Percentiles rank a stretch among this genome's conserved stretches.
These are phyloP conservation scores for Lablab purpureus DNA, from an alignment of 306 rosid genomes.

Conservation along the genomic window DNA sequence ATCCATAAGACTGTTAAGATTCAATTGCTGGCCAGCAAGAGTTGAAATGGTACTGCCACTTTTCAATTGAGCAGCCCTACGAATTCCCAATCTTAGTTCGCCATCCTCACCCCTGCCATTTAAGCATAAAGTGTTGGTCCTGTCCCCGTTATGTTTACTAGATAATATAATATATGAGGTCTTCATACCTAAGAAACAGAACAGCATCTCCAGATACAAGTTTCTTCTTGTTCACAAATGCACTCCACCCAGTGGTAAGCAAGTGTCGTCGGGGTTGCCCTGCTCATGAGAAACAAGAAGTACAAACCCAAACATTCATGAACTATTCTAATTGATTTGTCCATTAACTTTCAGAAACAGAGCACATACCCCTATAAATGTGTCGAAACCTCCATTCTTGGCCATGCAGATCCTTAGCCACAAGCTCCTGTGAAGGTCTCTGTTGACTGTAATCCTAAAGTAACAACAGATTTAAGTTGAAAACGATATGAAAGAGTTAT, in stretches of 20 bases:
- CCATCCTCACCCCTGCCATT: conserved; percentile 82
- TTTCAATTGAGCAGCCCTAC: conserved; percentile 84
- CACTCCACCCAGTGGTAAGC: conserved; percentile 98
- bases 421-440: conserved; percentile 96
- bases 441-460: conserved; percentile 82
- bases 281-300: conserved; percentile 48
- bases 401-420: conserved; percentile 93
- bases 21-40: conserved; percentile 62
- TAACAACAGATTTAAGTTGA: conserved; percentile 6
- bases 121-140: background rate
- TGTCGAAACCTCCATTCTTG: conserved; percentile 93
- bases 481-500: conserved; percentile 16
- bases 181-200: conserved; percentile 77
- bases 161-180: background rate
- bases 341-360: conserved; percentile 2
- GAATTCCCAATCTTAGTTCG: conserved; percentile 82
- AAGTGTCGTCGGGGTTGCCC: conserved; percentile 96
- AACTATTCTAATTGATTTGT: background rate
- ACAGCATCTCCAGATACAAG: conserved; percentile 96
- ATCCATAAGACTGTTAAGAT: conserved; percentile 55
- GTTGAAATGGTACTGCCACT: conserved; percentile 51
- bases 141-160: background rate
- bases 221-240: conserved; percentile 92
- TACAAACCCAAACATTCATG: conserved; percentile 13
- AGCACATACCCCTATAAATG: conserved; percentile 75